Evolutionary conservation across 202 grass and related monocot species (phyloP).

Genomic region (Tripidium arundinaceum): DNA sequence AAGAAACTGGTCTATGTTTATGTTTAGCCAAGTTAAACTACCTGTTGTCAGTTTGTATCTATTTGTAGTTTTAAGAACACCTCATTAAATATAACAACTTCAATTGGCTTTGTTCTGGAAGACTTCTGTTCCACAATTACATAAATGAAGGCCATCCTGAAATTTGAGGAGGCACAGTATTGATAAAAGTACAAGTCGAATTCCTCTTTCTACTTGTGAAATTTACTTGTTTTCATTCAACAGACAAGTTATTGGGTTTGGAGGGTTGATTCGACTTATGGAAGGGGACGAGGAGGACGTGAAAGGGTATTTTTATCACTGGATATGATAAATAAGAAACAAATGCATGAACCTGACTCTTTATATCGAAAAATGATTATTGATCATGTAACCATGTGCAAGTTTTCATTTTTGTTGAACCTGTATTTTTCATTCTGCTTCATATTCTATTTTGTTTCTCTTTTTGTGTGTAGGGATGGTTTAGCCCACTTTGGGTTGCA

Average conservation of each 20-base stretch:
- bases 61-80: conserved; percentile 26
- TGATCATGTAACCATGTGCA: not conserved
- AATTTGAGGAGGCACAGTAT: conserved; percentile 22
- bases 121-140: not conserved
- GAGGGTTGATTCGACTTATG: conserved; percentile 88
- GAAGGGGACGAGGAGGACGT: conserved; percentile 59
- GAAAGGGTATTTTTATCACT: conserved; percentile 85
- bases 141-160: conserved; percentile 17
- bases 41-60: not conserved
- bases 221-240: conserved; percentile 60
- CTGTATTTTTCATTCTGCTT: conserved; percentile 23
- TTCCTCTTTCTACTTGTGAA: conserved; percentile 39
- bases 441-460: conserved; percentile 36
- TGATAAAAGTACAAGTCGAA: conserved; percentile 28
- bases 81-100: not conserved
- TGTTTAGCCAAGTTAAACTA: not conserved
- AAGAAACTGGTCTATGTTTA: not conserved
- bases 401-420: conserved; percentile 8
- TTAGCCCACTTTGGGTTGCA: conserved; percentile 96
- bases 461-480: conserved; percentile 67
- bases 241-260: conserved; percentile 95
- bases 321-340: conserved; percentile 41
- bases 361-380: conserved; percentile 22
- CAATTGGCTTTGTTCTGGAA: not conserved
- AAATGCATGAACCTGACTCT: conserved; percentile 31